phyloP scores from a whole-genome alignment of 495 filamentous ascomycete species.

The Talaromyces borbonicus region DNA sequence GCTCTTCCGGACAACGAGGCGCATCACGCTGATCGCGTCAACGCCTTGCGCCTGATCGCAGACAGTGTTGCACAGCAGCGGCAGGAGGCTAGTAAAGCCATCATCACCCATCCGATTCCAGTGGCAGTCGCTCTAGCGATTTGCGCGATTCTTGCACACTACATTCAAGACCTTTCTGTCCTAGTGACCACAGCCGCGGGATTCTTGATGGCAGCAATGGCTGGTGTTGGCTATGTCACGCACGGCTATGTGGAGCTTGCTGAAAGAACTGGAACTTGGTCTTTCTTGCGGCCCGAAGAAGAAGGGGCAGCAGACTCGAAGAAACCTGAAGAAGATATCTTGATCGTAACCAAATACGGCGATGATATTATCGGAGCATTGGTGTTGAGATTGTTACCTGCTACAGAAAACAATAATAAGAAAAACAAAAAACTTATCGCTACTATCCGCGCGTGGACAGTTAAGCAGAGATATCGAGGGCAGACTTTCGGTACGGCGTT shows the following conservation, averaged over 20 bases:
- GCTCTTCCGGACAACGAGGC: neutral
- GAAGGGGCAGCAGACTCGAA: no score
- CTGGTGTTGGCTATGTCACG: conserved; percentile 27
- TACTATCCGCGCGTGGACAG: conserved; percentile 71
- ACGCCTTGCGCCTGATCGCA: conserved; percentile 42
- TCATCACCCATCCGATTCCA: conserved; percentile 43
- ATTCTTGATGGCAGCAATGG: conserved; percentile 34
- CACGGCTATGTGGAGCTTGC: conserved; percentile 40
- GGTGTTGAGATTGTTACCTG: conserved; percentile 35
- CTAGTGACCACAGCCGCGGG: conserved; percentile 27
- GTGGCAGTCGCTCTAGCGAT: conserved; percentile 24
- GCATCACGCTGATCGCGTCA: conserved; percentile 22
- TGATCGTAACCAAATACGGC: conserved; percentile 47
- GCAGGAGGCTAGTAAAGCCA: conserved; percentile 36
- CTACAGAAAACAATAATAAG: conserved; percentile 1
- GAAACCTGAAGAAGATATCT: conserved; percentile 20
- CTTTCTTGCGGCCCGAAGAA: conserved; percentile 22
- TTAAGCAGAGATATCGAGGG: conserved; percentile 53
- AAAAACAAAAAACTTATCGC: conserved; percentile 6
- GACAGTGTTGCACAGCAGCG: conserved; percentile 57
- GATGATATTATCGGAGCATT: conserved; percentile 47
- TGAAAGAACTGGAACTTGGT: conserved; percentile 41
- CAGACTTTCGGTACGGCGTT: conserved; percentile 59
- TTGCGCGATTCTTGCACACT: neutral
- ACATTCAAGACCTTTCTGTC: conserved; percentile 24